These are phyloP conservation scores for Baorangia bicolor DNA, from an alignment of 768 basidiomycete species.

Conservation along the genomic window DNA sequence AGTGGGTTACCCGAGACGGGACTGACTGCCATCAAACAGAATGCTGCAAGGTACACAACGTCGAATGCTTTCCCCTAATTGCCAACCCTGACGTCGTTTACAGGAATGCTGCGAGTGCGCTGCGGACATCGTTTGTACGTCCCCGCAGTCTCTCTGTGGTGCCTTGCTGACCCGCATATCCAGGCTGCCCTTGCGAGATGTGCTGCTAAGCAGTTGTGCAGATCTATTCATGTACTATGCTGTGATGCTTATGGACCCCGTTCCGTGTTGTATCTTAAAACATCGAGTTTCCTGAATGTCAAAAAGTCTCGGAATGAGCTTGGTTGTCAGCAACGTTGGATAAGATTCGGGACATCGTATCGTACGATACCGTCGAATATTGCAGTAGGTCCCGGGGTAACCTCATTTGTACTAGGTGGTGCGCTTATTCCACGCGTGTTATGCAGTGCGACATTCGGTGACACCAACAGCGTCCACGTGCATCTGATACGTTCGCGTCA, in stretches of 20 bases:
- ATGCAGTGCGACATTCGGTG: no score
- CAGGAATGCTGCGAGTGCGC: constrained; percentile 70
- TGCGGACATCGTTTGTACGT: constrained; percentile 71
- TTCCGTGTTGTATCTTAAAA: constrained; percentile 15
- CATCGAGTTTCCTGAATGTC: not conserved
- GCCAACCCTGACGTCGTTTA: not conserved
- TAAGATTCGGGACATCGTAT: not conserved
- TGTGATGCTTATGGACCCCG: not conserved
- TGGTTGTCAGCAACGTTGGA: not conserved
- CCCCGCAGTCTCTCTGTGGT: not conserved
- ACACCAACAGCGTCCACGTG: no score
- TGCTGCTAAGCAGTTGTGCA: constrained; percentile 47
- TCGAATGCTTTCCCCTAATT: not conserved
- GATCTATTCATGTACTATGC: not conserved
- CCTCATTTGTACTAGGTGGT: no score
- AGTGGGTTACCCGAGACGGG: not conserved
- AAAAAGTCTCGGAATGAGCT: no score
- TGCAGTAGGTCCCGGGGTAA: no score
- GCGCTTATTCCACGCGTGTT: no score
- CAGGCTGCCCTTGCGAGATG: constrained; percentile 82
- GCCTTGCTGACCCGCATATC: not conserved
- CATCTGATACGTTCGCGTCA: not conserved
- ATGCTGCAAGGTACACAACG: constrained; percentile 59
- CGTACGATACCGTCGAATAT: no score
- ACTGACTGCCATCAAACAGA: constrained; percentile 37